Base-by-base conservation (phyloP, 1,284 basidiomycete genomes). In the Moesziomyces parantarcticus region DNA sequence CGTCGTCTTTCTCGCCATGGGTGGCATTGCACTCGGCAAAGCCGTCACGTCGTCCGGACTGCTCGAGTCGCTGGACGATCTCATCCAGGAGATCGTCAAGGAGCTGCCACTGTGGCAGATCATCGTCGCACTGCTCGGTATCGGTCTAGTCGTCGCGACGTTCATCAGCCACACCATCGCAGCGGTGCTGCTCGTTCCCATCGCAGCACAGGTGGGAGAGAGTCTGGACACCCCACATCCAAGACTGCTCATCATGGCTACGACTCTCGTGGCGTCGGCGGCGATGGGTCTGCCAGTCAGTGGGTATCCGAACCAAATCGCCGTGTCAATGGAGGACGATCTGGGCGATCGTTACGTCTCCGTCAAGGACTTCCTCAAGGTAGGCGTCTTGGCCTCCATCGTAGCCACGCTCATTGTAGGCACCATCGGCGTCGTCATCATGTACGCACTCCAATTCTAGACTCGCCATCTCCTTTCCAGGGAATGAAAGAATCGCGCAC, bases 241-340 rank as follows among this genome's bases (percentile, higher is more conserved):
- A 10, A 57, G 79, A 6, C 56, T 83, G 49, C 59, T 84, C 14
- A 82, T 83, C 63, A 83, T 84, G 84, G 84, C 86, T 48, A 98
- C 94, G 10, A 93, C 90, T 2, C 86, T 99, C 67, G 92, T 97
- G 58, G 97, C 95, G 79, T 95, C 93, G 29, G 88, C 93, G 3
- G 97, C 96, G 1, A 99, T 99, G 96, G 97, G 95, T 7, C 91
- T 99, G 87, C 95, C 95, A 4, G 94, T 98, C 36, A 94, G 92
- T 63, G 96, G 96, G 7, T 98, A 99, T 87, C 96, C 95, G 0
- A 97, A 97, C 61, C 80, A 77, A 51, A 84, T 83, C 34, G 83
- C 82, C 1, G 81, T 94, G 22, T 93, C 92, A 6, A 92, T 97
- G 85, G 96, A 97, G 82, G 93, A 98, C 84, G 94, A 97, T 83